Conservation (phyloP, 2,329 filamentous ascomycete genomes). For the Aspergillus sp. region DNA sequence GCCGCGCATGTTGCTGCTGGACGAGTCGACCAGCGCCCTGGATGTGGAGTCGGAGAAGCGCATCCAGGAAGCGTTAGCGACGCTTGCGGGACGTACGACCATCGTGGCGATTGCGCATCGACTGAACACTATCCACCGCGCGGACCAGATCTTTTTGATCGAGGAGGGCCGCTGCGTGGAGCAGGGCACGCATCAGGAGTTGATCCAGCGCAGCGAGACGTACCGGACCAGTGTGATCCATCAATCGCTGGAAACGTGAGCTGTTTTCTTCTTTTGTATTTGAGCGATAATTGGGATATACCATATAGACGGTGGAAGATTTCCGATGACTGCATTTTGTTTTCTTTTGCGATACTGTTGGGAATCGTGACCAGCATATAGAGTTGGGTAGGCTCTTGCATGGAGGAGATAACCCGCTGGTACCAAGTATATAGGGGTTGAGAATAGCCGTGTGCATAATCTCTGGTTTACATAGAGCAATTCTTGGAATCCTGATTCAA, state of each 20-base stretch:
- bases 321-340: too few species aligned
- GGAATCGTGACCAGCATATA: too few species aligned
- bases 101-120: slow-evolving; percentile 43
- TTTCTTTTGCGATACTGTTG: too few species aligned
- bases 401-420: too few species aligned
- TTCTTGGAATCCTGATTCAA: too few species aligned
- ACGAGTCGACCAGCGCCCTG: slow-evolving; percentile 59
- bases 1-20: slow-evolving; percentile 55
- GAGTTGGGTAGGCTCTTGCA: too few species aligned
- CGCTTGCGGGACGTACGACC: slow-evolving; percentile 32
- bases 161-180: slow-evolving; percentile 50
- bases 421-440: too few species aligned
- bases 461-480: too few species aligned
- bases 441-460: too few species aligned
- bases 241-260: slow-evolving; percentile 41
- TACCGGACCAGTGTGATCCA: slow-evolving; percentile 51
- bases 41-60: slow-evolving; percentile 53
- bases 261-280: neutral
- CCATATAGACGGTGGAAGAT: too few species aligned
- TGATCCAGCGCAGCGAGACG: slow-evolving; percentile 48
- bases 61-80: slow-evolving; percentile 42
- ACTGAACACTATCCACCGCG: slow-evolving; percentile 45
- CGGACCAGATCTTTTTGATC: slow-evolving; percentile 75
- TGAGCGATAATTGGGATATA: neutral
- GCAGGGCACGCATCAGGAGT: slow-evolving; percentile 48